These are phyloP conservation scores for Typha latifolia DNA, from an alignment of 176 grass and related monocot species.

Conservation along the genomic window DNA sequence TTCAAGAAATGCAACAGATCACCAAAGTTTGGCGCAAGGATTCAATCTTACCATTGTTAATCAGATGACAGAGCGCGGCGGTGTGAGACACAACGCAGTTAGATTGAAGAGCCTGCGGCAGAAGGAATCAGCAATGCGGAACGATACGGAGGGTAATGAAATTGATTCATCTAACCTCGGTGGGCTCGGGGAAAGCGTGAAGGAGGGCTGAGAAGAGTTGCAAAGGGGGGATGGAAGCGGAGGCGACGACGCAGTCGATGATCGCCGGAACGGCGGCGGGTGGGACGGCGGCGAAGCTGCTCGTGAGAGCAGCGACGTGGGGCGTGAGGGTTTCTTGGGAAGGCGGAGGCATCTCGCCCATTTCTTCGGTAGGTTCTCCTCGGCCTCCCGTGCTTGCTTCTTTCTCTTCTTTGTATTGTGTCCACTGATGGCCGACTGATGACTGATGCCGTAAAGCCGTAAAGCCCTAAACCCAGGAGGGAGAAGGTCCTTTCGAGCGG, in stretches of 20 bases:
- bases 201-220: conserved; percentile 67
- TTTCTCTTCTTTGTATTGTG: too few relatives aligned
- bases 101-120: conserved; percentile 21
- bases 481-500: too few relatives aligned
- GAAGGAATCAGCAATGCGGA: conserved; percentile 1
- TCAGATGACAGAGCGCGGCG: conserved; percentile 60
- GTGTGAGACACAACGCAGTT: conserved; percentile 36
- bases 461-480: conserved; percentile 22
- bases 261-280: conserved; percentile 40
- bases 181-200: conserved; percentile 22
- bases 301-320: conserved; percentile 44
- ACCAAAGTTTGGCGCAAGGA: not conserved
- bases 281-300: conserved; percentile 44
- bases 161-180: conserved; percentile 24
- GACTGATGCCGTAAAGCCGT: not conserved
- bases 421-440: too few relatives aligned
- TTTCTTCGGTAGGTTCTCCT: not conserved
- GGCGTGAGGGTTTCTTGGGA: conserved; percentile 4
- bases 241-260: conserved; percentile 69
- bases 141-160: not conserved
- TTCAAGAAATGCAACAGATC: conserved; percentile 10
- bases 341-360: conserved; percentile 7
- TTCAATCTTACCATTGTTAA: conserved; percentile 26
- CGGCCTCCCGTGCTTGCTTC: too few relatives aligned
- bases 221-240: conserved; percentile 34